phyloP scores from a whole-genome alignment of 805 yeast species.

The Ogataea populi-albae region DNA sequence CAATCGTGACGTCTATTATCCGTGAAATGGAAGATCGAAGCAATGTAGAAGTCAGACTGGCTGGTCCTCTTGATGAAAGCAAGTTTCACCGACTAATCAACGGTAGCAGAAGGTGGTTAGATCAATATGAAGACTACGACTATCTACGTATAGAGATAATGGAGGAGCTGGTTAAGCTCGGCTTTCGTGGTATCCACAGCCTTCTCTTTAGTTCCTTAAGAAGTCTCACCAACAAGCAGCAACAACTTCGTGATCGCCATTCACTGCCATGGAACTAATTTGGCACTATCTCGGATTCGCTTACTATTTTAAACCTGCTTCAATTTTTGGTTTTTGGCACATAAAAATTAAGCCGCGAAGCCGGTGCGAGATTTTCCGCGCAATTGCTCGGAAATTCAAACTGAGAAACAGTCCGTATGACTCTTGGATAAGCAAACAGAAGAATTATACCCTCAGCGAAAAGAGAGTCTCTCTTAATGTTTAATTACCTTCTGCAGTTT shows the following conservation, averaged over 20 bases:
- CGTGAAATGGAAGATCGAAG: constrained; percentile 46
- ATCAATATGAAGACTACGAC: constrained; percentile 33
- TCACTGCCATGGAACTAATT: constrained; percentile 1
- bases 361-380: too few relatives aligned
- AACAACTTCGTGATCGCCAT: too few relatives aligned
- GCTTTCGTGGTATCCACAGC: constrained; percentile 48
- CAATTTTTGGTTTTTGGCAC: too few relatives aligned
- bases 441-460: too few relatives aligned
- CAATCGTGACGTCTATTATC: constrained; percentile 41
- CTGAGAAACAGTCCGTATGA: too few relatives aligned
- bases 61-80: constrained; percentile 50
- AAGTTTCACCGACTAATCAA: constrained; percentile 35
- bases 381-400: too few relatives aligned
- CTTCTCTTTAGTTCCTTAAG: constrained; percentile 54
- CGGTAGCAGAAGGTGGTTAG: constrained; percentile 23
- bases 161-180: constrained; percentile 37
- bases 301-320: too few relatives aligned
- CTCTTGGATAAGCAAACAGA: too few relatives aligned
- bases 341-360: too few relatives aligned
- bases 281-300: too few relatives aligned
- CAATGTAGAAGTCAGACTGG: constrained; percentile 38
- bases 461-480: too few relatives aligned
- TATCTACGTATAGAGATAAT: constrained; percentile 45
- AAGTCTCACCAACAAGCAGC: constrained; percentile 36
- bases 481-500: too few relatives aligned